These are phyloP conservation scores for Camellia oleifera DNA, from an alignment of 179 eudicot genomes.

Conservation along the genomic window DNA sequence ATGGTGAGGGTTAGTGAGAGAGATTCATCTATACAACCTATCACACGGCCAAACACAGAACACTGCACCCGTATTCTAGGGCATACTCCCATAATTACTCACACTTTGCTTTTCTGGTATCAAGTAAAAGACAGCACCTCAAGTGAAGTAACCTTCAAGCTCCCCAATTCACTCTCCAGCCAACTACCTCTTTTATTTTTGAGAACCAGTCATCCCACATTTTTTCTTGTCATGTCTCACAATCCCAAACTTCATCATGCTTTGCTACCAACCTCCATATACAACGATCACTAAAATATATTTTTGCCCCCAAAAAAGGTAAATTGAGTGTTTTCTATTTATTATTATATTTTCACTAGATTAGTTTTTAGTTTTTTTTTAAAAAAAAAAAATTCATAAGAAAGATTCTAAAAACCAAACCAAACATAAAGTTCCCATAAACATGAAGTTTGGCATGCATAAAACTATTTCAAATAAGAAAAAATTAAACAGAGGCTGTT, in stretches of 20 bases:
- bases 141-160: background rate
- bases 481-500: background rate
- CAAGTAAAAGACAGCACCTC: background rate
- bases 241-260: background rate
- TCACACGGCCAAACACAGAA: background rate
- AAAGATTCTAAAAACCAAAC: background rate
- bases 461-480: background rate
- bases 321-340: too few relatives aligned
- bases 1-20: background rate
- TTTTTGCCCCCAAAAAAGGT: too few relatives aligned
- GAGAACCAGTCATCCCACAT: background rate
- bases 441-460: background rate
- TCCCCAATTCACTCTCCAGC: background rate
- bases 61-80: background rate
- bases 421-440: background rate
- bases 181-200: too few relatives aligned
- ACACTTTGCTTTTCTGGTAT: background rate
- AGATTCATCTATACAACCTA: background rate
- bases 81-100: background rate
- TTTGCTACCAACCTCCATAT: background rate
- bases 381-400: too few relatives aligned
- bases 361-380: too few relatives aligned
- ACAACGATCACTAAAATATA: background rate
- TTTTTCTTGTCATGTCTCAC: background rate
- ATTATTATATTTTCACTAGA: too few relatives aligned